phyloP scores from a whole-genome alignment of 2,329 filamentous ascomycete genomes.

The Lachnellula subtilissima region DNA sequence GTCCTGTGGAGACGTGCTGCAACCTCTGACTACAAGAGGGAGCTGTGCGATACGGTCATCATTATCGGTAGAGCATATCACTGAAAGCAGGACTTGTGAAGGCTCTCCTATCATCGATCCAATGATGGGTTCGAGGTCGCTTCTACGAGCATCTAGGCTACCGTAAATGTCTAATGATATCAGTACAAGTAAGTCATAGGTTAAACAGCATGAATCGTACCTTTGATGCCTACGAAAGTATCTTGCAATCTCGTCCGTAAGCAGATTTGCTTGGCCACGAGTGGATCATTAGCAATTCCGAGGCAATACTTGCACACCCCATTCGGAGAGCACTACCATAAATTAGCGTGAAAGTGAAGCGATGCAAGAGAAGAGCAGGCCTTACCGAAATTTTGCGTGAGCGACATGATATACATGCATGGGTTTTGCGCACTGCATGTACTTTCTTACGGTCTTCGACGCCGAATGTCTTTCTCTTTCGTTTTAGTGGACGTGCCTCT shows the following conservation, averaged over 20 bases:
- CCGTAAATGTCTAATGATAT: slow-evolving; percentile 8
- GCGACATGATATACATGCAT: slow-evolving; percentile 14
- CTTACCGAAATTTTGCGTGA: slow-evolving; percentile 15
- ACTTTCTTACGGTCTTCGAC: slow-evolving; percentile 13
- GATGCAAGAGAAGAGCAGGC: background rate
- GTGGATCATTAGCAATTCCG: slow-evolving; percentile 4
- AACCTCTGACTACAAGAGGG: slow-evolving; percentile 13
- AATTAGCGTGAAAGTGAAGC: background rate
- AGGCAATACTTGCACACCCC: slow-evolving; percentile 14
- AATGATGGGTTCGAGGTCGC: slow-evolving; percentile 13
- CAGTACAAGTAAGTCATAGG: background rate
- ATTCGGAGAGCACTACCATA: slow-evolving; percentile 11
- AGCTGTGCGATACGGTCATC: background rate
- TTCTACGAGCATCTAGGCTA: slow-evolving; percentile 8
- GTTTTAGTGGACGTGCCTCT: slow-evolving; percentile 3
- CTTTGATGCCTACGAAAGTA: slow-evolving; percentile 14
- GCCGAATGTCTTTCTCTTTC: slow-evolving; percentile 13
- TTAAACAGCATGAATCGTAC: background rate
- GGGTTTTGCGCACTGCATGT: slow-evolving; percentile 9
- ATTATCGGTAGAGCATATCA: background rate
- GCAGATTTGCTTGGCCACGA: slow-evolving; percentile 13
- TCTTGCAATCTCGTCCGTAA: slow-evolving; percentile 16
- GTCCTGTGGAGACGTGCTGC: slow-evolving; percentile 7
- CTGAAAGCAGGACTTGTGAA: slow-evolving; percentile 2
- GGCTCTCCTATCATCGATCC: slow-evolving; percentile 5